These are phyloP conservation scores for Flaveria robusta DNA, from an alignment of 129 eudicot species.

Conservation along the genomic window DNA sequence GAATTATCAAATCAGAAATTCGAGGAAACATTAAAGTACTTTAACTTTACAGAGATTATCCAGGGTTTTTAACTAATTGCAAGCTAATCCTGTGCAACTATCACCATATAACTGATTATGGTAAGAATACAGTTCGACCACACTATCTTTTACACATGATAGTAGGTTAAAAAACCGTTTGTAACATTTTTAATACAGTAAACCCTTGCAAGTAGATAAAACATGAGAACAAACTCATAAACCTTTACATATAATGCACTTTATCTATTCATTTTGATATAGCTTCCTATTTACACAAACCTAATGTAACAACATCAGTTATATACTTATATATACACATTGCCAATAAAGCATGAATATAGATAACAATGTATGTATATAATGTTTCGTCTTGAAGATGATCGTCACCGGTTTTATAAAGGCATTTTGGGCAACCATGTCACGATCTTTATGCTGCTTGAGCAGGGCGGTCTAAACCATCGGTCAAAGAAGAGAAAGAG, in stretches of 20 bases:
- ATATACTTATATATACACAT: constrained; percentile 13
- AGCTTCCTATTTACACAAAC: constrained; percentile 35
- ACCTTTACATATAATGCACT: constrained; percentile 11
- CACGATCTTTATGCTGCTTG: constrained; percentile 35
- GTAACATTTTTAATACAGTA: not conserved
- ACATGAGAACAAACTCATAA: not conserved
- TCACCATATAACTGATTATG: not conserved
- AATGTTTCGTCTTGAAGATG: constrained; percentile 13
- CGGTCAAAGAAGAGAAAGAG: constrained; percentile 43
- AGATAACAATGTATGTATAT: constrained; percentile 6
- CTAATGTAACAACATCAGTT: constrained; percentile 4
- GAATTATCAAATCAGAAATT: too few species aligned
- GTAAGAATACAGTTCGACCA: not conserved
- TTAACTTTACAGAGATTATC: too few species aligned
- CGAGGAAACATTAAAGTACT: too few species aligned
- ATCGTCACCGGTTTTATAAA: constrained; percentile 10
- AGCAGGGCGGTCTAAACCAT: constrained; percentile 31
- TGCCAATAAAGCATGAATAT: constrained; percentile 16
- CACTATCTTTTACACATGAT: not conserved
- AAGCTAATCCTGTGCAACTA: too few species aligned
- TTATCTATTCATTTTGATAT: constrained; percentile 13
- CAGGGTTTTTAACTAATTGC: too few species aligned
- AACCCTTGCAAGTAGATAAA: not conserved
- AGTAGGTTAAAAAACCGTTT: not conserved
- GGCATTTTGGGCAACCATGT: constrained; percentile 2